Evolutionary conservation across 768 basidiomycete genomes (phyloP), one percentile per base, ranked within the genome.

Genomic region (Trametes cinnabarina): DNA sequence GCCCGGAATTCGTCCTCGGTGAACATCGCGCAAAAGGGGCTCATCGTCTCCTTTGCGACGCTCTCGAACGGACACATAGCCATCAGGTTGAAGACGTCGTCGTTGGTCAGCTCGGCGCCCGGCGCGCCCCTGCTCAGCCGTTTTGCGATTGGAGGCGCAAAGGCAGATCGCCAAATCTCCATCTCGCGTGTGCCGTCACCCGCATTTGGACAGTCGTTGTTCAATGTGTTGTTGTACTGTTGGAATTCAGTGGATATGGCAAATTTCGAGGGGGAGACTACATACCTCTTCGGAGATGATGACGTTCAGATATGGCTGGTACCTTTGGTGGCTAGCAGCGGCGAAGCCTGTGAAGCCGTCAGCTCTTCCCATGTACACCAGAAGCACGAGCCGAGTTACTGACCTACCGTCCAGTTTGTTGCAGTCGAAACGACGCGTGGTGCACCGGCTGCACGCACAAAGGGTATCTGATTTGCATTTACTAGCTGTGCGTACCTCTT

Each of bases 31-130:
- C 94, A 96, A 72, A 90, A 93, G 0, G 80, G 82, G 61, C 87
- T 88, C 51, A 72, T 63, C 25, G 61, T 64, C 48, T 76, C 76
- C 47, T 70, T 75, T n/a, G 76, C 81, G 53, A 82, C 76, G n/a
- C 82, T 88, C 64, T 93, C 88, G 66, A 94, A 92, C 0, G 90
- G 79, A 67, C 94, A 95, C 42, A 94, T 74, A 2, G 84, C 79
- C 69, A 92, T 83, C 32, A 94, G 74, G 55, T 74, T 77, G 48
- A 76, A 73, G 2, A 84, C 73, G 62, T 95, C 88, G 5, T 61
- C 54, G 12, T 79, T 63, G 0, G 73, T 76, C 23, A 96, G 72
- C 25, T 81, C 75, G 2, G 86, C 85, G 25, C 85, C 87, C 2
- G 84, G 83, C 0, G 88, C 82, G 30, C 77, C 79, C 15, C 66